A percentile compares a stretch with the other conserved stretches of the same genome.
These are phyloP conservation scores for Ustilago tritici DNA, from an alignment of 1,284 basidiomycete species.

Conservation along the genomic window DNA sequence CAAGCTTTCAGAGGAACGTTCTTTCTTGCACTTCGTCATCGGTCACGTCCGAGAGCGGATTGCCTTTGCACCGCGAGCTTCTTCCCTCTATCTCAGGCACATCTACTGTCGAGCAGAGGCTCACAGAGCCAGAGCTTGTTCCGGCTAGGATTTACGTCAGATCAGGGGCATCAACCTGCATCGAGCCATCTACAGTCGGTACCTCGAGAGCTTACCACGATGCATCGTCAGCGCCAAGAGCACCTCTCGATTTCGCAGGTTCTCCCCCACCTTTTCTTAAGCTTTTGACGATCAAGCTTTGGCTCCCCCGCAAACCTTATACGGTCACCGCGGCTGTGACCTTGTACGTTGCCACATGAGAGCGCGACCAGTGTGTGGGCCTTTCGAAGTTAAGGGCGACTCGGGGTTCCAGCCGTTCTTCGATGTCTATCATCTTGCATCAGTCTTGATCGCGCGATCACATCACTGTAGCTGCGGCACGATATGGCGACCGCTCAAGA, in stretches of 20 bases:
- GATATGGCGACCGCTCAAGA: background rate
- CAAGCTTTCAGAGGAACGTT: background rate
- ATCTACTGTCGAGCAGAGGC: slow-evolving; percentile 3
- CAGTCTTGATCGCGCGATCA: background rate
- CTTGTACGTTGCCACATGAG: slow-evolving; percentile 17
- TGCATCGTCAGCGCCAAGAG: slow-evolving; percentile 9
- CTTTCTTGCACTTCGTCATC: slow-evolving; percentile 1
- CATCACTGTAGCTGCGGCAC: background rate
- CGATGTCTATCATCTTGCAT: slow-evolving; percentile 9
- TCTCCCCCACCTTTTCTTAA: slow-evolving; percentile 9
- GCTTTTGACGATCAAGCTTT: slow-evolving; percentile 18
- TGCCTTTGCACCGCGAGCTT: slow-evolving; percentile 12
- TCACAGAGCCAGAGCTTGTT: slow-evolving; percentile 11
- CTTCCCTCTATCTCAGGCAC: background rate
- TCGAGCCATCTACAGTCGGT: slow-evolving; percentile 20
- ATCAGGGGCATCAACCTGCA: slow-evolving; percentile 11
- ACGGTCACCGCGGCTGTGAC: background rate
- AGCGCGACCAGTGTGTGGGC: background rate
- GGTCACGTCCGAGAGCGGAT: slow-evolving; percentile 16
- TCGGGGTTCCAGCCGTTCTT: slow-evolving; percentile 8
- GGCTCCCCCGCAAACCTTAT: slow-evolving; percentile 10
- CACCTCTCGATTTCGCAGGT: background rate
- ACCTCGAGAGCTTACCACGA: slow-evolving; percentile 37
- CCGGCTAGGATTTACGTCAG: slow-evolving; percentile 11
- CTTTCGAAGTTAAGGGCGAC: background rate